Evolutionary conservation across 108 stramenopile genomes (phyloP).

Genomic region (Stephanodiscus minutulus): DNA sequence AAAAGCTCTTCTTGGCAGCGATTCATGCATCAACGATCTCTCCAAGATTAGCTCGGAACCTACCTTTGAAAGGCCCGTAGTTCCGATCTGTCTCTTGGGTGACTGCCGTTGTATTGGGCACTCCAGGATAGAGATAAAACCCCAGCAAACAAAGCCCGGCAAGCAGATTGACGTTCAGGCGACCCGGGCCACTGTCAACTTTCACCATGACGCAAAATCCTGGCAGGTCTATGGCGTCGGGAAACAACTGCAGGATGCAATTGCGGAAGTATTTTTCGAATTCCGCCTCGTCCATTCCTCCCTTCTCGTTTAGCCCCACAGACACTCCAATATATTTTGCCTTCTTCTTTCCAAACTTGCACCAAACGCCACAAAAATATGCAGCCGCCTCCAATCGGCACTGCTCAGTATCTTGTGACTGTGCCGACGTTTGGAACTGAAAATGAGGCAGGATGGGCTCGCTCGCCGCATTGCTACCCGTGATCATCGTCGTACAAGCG

Average conservation of each 20-base stretch:
- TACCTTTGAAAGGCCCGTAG: slow-evolving; percentile 24
- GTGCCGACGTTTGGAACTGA: slow-evolving; percentile 12
- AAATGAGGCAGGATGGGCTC: slow-evolving; percentile 13
- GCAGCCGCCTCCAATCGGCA: background rate
- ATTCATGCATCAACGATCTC: background rate
- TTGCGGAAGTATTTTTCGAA: slow-evolving; percentile 21
- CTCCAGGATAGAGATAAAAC: slow-evolving; percentile 21
- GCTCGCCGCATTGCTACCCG: slow-evolving; percentile 20
- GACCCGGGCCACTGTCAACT: slow-evolving; percentile 34
- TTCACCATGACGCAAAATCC: slow-evolving; percentile 24
- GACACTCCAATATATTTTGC: slow-evolving; percentile 11
- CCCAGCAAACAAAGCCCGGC: slow-evolving; percentile 14
- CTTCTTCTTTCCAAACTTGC: slow-evolving; percentile 15
- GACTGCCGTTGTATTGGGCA: slow-evolving; percentile 29
- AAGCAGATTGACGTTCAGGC: slow-evolving; percentile 15
- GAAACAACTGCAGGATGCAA: slow-evolving; percentile 18
- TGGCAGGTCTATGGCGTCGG: slow-evolving; percentile 22
- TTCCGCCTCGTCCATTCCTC: slow-evolving; percentile 26
- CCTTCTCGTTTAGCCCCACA: slow-evolving; percentile 23
- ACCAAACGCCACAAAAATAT: slow-evolving; percentile 12
- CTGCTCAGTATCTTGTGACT: slow-evolving; percentile 18
- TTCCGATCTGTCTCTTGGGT: slow-evolving; percentile 27
- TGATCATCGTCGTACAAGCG: slow-evolving; percentile 14
- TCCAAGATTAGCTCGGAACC: slow-evolving; percentile 13
- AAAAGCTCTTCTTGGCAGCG: background rate